These are phyloP conservation scores for Colletotrichum filicis DNA, from an alignment of 2,329 filamentous ascomycete species.

Conservation along the genomic window DNA sequence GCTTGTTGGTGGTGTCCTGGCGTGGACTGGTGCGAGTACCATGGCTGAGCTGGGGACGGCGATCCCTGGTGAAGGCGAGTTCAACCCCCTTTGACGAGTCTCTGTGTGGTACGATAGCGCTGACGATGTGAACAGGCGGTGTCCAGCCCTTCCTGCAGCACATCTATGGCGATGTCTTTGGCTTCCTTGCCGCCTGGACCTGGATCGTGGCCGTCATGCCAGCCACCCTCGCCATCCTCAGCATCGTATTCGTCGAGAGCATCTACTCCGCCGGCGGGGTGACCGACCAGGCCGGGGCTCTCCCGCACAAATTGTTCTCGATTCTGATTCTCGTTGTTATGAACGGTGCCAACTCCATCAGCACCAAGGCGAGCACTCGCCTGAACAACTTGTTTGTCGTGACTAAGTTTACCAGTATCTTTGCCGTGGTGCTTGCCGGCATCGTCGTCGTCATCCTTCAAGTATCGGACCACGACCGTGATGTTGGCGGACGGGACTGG, in stretches of 20 bases:
- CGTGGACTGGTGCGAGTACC: conserved; percentile 72
- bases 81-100: conserved; percentile 30
- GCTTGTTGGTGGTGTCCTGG: conserved; percentile 69
- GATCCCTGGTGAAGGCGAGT: conserved; percentile 67
- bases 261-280: conserved; percentile 64
- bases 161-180: conserved; percentile 69
- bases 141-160: conserved; percentile 71
- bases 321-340: conserved; percentile 58
- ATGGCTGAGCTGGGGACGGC: conserved; percentile 73
- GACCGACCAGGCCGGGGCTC: conserved; percentile 53
- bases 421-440: conserved; percentile 59
- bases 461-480: conserved; percentile 45
- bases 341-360: conserved; percentile 64
- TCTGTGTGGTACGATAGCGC: neutral
- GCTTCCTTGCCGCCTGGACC: conserved; percentile 73
- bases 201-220: conserved; percentile 75
- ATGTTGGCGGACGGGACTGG: conserved; percentile 63
- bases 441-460: conserved; percentile 58
- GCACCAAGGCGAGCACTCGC: conserved; percentile 64
- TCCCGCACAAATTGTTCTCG: conserved; percentile 63
- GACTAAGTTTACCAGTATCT: conserved; percentile 63
- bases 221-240: conserved; percentile 71
- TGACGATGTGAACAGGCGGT: conserved; percentile 52
- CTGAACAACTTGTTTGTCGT: conserved; percentile 67
- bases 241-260: conserved; percentile 72